Base-by-base conservation (phyloP, 495 filamentous ascomycete species). In the Aspergillus incahuasiensis region DNA sequence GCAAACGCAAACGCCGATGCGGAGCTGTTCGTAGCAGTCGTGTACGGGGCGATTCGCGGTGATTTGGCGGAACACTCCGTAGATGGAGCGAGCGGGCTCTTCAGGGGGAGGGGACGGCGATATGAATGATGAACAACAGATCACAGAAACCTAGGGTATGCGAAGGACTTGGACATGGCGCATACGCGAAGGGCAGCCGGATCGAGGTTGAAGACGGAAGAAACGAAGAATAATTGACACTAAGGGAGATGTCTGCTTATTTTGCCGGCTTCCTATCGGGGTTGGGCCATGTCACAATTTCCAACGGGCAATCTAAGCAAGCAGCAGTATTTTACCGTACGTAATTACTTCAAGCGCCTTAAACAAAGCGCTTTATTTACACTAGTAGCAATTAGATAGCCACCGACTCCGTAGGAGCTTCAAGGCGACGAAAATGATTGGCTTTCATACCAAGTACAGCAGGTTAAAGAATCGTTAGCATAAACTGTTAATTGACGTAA, bases 81-180 rank as follows among this genome's bases (percentile, higher is more conserved):
- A 32, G 35, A 15, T 18, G 25, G 9, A 42, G 46, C 24, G 45
- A 48, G 50, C 41, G 49, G 32, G 46, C 24, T 60, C 59, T 56
- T 65, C 57, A 60, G 59, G 57, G 63, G 60, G 35, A 43, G 51
- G 32, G 42, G 57, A 57, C 40, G 45, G 22, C 48, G 32, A 42
- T 9, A 24, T 16, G 25, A 40, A 52, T 30, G 35, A 59, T 56
- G 62, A 58, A 63, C 42, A 60, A 58, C 52, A 45, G 54, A 68
- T 68, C 60, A 63, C 60, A 63, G 63, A 60, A 39, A 63, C 51
- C 65, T 59, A 56, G 50, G 55, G 60, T 59, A 60, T 65, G 64
- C 60, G 60, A 56, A 42, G 54, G 54, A 61, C 52, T 55, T 60
- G 55, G 48, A 65, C 67, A 69, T 69, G 64, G 60, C 67, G 64